A percentile compares a stretch with the other conserved stretches of the same genome.
These are phyloP conservation scores for Dryas octopetala DNA, from an alignment of 306 rosid species.

Conservation along the genomic window DNA sequence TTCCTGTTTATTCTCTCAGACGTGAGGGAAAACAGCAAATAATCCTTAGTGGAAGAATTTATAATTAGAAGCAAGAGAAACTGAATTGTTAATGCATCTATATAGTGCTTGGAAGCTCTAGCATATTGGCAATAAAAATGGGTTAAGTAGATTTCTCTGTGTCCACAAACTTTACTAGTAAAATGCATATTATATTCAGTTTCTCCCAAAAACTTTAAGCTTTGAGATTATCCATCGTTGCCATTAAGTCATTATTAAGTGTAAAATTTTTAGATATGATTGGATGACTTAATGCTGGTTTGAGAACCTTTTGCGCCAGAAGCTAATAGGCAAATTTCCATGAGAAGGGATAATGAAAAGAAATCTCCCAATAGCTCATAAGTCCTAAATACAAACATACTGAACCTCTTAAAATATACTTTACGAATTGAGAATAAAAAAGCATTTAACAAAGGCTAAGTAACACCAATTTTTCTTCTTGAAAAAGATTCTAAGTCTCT, in stretches of 20 bases:
- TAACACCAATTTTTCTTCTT: neutral
- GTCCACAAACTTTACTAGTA: neutral
- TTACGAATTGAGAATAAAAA: neutral
- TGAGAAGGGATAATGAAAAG: neutral
- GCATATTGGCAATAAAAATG: neutral
- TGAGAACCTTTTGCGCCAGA: neutral
- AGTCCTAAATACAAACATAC: neutral
- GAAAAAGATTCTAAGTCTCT: neutral
- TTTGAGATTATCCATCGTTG: neutral
- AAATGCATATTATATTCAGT: neutral
- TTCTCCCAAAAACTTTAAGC: neutral
- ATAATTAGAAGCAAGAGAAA: slow-evolving; percentile 16
- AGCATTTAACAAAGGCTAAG: neutral
- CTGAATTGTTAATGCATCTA: slow-evolving; percentile 1
- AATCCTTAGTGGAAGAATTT: neutral
- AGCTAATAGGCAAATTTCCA: neutral
- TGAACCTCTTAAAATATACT: neutral
- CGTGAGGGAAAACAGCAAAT: neutral
- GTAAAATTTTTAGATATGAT: neutral
- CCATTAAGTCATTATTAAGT: neutral
- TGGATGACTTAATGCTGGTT: neutral
- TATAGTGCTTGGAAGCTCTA: neutral
- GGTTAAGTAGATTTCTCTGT: neutral
- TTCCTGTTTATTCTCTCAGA: neutral
- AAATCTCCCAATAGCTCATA: neutral